phyloP scores from a whole-genome alignment of 257 asterid genomes.

The Solanum chilense region DNA sequence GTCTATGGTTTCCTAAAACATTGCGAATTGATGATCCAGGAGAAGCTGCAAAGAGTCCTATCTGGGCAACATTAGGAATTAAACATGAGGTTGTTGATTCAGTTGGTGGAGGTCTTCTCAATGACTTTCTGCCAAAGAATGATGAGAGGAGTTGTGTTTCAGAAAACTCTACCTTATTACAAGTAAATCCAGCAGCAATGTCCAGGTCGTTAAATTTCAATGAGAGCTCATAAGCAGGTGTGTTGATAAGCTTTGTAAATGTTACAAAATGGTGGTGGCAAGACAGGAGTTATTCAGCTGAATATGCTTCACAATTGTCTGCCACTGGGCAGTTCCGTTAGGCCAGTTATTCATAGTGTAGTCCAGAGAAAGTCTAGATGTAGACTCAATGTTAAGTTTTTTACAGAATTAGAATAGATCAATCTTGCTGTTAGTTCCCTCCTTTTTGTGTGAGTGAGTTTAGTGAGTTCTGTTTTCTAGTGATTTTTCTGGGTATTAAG shows the following conservation, averaged over 20 bases:
- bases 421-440: not conserved
- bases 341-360: not conserved
- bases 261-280: not conserved
- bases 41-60: conserved; percentile 74
- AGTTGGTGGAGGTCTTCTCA: conserved; percentile 35
- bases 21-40: conserved; percentile 58
- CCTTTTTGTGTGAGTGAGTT: not conserved
- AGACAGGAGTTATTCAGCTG: not conserved
- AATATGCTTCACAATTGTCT: not conserved
- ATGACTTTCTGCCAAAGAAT: conserved; percentile 41
- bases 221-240: conserved; percentile 35
- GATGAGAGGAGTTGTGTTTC: conserved; percentile 27
- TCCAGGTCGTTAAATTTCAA: conserved; percentile 66
- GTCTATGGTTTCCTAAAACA: conserved; percentile 72
- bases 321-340: not conserved
- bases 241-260: not conserved
- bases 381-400: not conserved
- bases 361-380: not conserved
- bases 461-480: not conserved
- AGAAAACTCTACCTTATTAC: conserved; percentile 43
- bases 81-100: conserved; percentile 32
- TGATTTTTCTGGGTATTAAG: not conserved
- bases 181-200: conserved; percentile 78
- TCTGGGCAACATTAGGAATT: conserved; percentile 65
- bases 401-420: not conserved